Base-by-base conservation (phyloP, 164 flowering plant species). In the Vitis rotundifolia region DNA sequence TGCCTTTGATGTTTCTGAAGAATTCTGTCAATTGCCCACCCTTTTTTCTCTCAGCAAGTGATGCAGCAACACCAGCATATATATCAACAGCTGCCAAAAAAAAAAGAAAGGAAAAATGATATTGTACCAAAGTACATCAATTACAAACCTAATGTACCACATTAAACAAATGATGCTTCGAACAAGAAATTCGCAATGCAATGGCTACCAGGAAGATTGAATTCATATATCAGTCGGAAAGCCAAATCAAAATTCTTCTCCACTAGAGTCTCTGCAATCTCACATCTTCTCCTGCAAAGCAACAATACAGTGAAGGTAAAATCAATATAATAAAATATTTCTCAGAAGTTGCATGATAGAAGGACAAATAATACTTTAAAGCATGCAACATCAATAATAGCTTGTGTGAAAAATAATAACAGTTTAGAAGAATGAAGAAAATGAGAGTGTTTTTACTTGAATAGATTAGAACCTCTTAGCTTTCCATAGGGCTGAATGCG, bases 171-270 rank as follows among this genome's bases (percentile, higher is more conserved):
- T 9, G n/a, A 9, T 28, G 13, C 9, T 49, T 53, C 11, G 10
- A 49, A 64, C 2, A 31, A 61, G 12, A 19, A 70, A 48, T 13
- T 51, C 49, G 59, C 12, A 22, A 53, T 55, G 48, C 55, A 57
- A 55, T 54, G 18, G 44, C 16, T 85, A 94, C 99, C 99, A 55
- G 99, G 93, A 82, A 95, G 97, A 78, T 75, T 83, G 70, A 95
- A 95, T 70, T 90, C 87, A 76, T 87, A 91, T 13, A 95, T 85
- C 63, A 93, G 83, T 84, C 84, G 97, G 77, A 89, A 95, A 72
- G 99, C 98, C 85, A 95, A 80, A 80, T 93, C 98, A 76, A 91
- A 95, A 57, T 89, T 90, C 83, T 89, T 95, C 79, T 95, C 99
- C 50, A 83, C 89, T 73, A 95, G 94, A 18, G 89, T 80, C 79